These are phyloP conservation scores for Backusella australiensis DNA, from an alignment of 192 early-diverging fungal species.

Conservation along the genomic window DNA sequence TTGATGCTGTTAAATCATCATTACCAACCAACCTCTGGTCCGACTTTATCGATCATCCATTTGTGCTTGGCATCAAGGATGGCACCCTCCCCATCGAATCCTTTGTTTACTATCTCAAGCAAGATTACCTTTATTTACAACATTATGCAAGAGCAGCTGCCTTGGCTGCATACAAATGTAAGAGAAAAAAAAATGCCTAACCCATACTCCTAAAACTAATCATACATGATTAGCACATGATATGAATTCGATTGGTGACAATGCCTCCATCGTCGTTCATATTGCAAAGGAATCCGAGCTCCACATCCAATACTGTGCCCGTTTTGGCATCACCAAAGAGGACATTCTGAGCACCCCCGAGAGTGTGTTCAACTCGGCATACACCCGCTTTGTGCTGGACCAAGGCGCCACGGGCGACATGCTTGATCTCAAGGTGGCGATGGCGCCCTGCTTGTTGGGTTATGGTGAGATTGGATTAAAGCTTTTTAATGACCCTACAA, in stretches of 20 bases:
- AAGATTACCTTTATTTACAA: constrained; percentile 80
- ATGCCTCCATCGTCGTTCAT: constrained; percentile 60
- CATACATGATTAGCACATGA: constrained; percentile 24
- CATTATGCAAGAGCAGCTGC: constrained; percentile 78
- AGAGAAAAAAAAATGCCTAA: neutral
- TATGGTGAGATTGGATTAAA: constrained; percentile 76
- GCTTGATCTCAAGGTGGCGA: constrained; percentile 76
- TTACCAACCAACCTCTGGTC: constrained; percentile 50
- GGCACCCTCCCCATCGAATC: constrained; percentile 66
- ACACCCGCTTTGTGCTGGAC: constrained; percentile 83
- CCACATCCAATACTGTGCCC: constrained; percentile 70
- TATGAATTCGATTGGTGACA: constrained; percentile 55
- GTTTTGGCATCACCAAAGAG: constrained; percentile 70
- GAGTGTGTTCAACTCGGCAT: constrained; percentile 74
- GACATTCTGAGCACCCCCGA: constrained; percentile 69
- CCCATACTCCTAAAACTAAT: neutral
- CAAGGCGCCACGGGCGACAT: constrained; percentile 67
- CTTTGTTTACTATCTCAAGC: constrained; percentile 79
- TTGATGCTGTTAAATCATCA: constrained; percentile 21
- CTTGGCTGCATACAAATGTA: constrained; percentile 73
- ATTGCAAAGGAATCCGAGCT: constrained; percentile 68
- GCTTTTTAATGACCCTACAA: constrained; percentile 62
- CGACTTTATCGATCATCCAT: constrained; percentile 66
- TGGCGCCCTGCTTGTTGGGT: constrained; percentile 81
- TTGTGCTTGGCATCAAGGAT: constrained; percentile 73